A percentile compares a stretch with the other conserved stretches of the same genome.
These are phyloP conservation scores for Amphibolis antarctica DNA, from an alignment of 106 monocot species.

Conservation along the genomic window DNA sequence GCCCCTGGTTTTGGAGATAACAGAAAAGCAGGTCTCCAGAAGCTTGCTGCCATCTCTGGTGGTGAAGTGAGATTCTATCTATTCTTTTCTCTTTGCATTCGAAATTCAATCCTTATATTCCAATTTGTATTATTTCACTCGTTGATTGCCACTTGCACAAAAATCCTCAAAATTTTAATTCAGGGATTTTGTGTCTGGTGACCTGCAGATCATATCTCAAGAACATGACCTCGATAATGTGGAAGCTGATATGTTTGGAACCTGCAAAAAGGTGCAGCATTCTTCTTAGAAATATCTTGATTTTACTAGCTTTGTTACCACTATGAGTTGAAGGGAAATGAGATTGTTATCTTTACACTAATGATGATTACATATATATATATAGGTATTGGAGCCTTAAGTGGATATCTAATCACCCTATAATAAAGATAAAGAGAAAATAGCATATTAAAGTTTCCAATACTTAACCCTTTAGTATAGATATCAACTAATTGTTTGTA, in stretches of 20 bases:
- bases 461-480: too few species aligned
- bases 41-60: slow-evolving; percentile 8
- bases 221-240: slow-evolving; percentile 8
- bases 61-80: slow-evolving; percentile 6
- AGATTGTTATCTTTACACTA: too few species aligned
- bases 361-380: too few species aligned
- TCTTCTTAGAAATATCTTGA: not conserved
- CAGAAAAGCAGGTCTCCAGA: slow-evolving; percentile 9
- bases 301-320: not conserved
- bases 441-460: too few species aligned
- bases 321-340: too few species aligned
- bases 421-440: too few species aligned
- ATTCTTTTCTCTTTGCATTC: not conserved
- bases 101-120: not conserved
- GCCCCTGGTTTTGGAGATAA: slow-evolving; percentile 15
- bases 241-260: slow-evolving; percentile 9
- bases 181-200: not conserved
- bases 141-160: not conserved
- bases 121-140: not conserved
- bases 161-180: not conserved
- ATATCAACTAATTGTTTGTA: too few species aligned
- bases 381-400: too few species aligned
- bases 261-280: slow-evolving; percentile 11
- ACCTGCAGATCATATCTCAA: slow-evolving; percentile 7
- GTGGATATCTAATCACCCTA: too few species aligned